Percentiles rank a stretch among this genome's conserved stretches.
phyloP scores from a whole-genome alignment of 78 protist genomes.

The Polysphondylium violaceum region DNA sequence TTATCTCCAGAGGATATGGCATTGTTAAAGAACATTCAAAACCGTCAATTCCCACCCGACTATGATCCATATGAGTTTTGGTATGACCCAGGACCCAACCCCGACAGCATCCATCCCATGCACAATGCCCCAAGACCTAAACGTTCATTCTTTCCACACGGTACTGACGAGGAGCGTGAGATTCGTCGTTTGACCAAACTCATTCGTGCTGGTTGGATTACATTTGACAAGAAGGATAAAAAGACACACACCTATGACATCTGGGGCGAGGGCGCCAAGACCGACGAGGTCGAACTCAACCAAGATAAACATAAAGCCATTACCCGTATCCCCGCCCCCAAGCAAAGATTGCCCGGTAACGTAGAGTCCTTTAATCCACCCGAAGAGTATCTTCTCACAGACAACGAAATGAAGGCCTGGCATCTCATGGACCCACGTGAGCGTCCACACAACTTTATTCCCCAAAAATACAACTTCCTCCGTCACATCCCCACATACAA shows the following conservation, averaged over 20 bases:
- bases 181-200: constrained; percentile 36
- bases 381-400: constrained; percentile 91
- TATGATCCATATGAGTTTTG: constrained; percentile 46
- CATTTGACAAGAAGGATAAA: not conserved
- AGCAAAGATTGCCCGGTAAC: constrained; percentile 88
- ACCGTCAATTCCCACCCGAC: constrained; percentile 29
- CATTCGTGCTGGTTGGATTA: constrained; percentile 73
- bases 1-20: constrained; percentile 88
- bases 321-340: constrained; percentile 70
- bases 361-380: constrained; percentile 98
- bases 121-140: constrained; percentile 85
- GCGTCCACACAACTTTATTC: constrained; percentile 83
- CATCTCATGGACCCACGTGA: constrained; percentile 46
- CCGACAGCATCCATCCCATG: constrained; percentile 82
- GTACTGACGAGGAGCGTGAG: constrained; percentile 84
- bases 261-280: constrained; percentile 67
- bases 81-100: constrained; percentile 73
- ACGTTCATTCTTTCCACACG: constrained; percentile 88
- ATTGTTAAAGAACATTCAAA: constrained; percentile 84
- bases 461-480: constrained; percentile 84
- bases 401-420: constrained; percentile 85
- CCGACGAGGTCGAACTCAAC: constrained; percentile 7
- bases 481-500: constrained; percentile 93
- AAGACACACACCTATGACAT: constrained; percentile 27
- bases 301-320: constrained; percentile 21